A percentile compares a stretch with the other conserved stretches of the same genome.
These are phyloP conservation scores for Xylaria telfairii DNA, from an alignment of 495 filamentous ascomycete genomes.

Conservation along the genomic window DNA sequence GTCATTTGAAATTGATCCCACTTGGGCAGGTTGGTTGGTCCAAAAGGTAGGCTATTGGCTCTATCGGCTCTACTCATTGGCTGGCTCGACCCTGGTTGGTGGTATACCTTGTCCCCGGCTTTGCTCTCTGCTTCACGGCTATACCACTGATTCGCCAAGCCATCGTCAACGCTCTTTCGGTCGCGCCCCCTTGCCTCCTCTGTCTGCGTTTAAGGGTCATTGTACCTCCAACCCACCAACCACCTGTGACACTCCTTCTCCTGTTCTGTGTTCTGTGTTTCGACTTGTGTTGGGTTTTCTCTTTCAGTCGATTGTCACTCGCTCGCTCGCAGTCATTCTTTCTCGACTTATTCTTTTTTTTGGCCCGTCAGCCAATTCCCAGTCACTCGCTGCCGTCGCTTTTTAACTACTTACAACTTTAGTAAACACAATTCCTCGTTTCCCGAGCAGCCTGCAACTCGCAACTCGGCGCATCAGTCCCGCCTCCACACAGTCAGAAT, in stretches of 20 bases:
- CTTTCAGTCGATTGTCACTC: constrained; percentile 29
- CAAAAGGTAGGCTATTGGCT: background rate
- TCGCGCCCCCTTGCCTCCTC: constrained; percentile 14
- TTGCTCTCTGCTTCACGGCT: background rate
- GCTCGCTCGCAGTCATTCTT: constrained; percentile 20
- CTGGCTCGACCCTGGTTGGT: background rate
- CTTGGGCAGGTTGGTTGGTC: constrained; percentile 14
- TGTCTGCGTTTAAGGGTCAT: constrained; percentile 16
- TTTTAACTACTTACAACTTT: constrained; percentile 25
- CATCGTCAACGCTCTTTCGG: constrained; percentile 18
- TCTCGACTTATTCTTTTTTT: constrained; percentile 16
- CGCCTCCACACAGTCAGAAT: constrained; percentile 22
- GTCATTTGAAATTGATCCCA: constrained; percentile 15
- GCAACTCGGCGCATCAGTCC: background rate
- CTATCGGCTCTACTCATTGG: background rate
- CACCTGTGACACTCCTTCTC: constrained; percentile 25
- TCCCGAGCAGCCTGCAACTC: background rate
- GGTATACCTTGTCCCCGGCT: background rate
- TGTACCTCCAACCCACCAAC: constrained; percentile 23
- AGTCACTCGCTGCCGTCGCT: constrained; percentile 28
- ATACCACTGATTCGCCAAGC: constrained; percentile 13
- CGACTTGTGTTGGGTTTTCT: constrained; percentile 21
- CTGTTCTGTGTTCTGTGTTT: constrained; percentile 23
- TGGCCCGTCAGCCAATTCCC: constrained; percentile 26
- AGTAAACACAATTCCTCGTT: constrained; percentile 11